These are phyloP conservation scores for Sclerotinia minor DNA, from an alignment of 2,329 filamentous ascomycete species.

Conservation along the genomic window DNA sequence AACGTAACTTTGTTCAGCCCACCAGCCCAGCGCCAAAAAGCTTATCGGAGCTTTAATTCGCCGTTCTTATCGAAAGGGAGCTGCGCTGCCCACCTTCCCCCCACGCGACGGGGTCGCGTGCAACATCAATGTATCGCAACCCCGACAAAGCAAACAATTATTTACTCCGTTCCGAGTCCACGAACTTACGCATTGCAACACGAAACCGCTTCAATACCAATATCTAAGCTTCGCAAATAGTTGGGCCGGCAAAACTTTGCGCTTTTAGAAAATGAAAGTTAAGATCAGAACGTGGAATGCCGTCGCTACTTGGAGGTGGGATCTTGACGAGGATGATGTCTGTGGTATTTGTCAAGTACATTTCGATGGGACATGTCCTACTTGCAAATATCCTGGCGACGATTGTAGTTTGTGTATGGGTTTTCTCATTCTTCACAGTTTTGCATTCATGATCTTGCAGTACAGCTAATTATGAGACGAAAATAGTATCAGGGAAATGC, in stretches of 20 bases:
- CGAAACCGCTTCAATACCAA: background rate
- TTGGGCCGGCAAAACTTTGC: background rate
- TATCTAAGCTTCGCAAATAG: background rate
- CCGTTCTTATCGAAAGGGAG: background rate
- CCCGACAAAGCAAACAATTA: background rate
- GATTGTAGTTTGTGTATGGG: conserved; percentile 84
- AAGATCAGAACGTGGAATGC: conserved; percentile 91
- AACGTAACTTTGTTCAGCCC: background rate
- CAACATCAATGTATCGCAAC: no score
- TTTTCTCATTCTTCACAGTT: background rate
- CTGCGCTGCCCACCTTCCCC: no score
- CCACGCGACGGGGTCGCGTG: no score
- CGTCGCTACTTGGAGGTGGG: conserved; percentile 96
- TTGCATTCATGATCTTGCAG: no score
- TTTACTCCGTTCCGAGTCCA: no score
- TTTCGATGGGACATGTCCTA: conserved; percentile 96
- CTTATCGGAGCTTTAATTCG: background rate
- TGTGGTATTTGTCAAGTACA: conserved; percentile 98
- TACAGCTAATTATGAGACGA: conserved; percentile 2
- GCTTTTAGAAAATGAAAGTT: conserved; percentile 74
- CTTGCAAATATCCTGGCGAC: conserved; percentile 96
- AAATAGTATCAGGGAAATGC: conserved; percentile 86
- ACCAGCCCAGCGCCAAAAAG: background rate
- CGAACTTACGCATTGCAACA: background rate
- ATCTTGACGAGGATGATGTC: conserved; percentile 94